Conservation (phyloP, 805 yeast species). For the Sugiyamaella boreocaroliniensis region DNA sequence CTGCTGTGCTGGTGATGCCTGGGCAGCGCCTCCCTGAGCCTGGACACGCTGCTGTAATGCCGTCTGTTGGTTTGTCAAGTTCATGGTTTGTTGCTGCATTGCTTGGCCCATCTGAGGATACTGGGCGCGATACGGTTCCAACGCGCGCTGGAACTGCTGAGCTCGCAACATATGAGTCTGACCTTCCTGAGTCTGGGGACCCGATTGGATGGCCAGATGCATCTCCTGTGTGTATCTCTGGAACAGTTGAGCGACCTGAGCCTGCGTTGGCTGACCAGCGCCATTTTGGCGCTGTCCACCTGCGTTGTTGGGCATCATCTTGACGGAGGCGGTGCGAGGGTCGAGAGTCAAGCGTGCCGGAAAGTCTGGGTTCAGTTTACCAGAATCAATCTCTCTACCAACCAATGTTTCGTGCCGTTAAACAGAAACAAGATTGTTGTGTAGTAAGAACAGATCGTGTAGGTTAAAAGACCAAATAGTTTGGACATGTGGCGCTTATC, state of each 20-base stretch:
- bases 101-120: constrained; percentile 17
- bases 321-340: neutral
- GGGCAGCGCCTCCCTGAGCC: constrained; percentile 8
- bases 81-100: constrained; percentile 13
- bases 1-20: constrained; percentile 10
- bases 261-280: neutral
- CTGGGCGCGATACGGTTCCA: constrained; percentile 21
- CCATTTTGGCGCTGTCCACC: neutral
- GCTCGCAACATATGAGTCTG: constrained; percentile 28
- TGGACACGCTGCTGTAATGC: constrained; percentile 14
- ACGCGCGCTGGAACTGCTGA: constrained; percentile 22
- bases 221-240: constrained; percentile 27
- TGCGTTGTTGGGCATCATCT: neutral
- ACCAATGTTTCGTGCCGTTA: no score
- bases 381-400: no score
- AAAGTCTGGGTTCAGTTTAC: no score
- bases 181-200: constrained; percentile 29
- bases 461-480: no score
- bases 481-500: no score
- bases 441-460: no score
- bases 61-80: constrained; percentile 12
- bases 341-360: no score
- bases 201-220: constrained; percentile 19
- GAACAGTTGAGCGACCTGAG: constrained; percentile 25
- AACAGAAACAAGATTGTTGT: no score